Conservation (phyloP, 768 basidiomycete species). For the Psilocybe cubensis region DNA sequence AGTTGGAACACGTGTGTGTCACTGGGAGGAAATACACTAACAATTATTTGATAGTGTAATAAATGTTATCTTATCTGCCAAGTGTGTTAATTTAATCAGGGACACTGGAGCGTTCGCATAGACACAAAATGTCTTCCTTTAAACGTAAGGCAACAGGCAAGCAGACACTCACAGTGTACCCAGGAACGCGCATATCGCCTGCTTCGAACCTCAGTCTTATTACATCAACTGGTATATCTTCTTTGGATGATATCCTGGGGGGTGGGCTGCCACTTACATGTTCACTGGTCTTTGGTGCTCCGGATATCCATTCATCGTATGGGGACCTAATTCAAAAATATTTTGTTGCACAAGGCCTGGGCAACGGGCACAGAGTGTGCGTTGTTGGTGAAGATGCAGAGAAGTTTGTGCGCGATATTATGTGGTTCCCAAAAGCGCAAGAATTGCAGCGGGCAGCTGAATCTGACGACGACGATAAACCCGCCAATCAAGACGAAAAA, state of each 20-base stretch:
- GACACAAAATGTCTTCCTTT: constrained; percentile 74
- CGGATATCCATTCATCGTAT: constrained; percentile 87
- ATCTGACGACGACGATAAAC: constrained; percentile 40
- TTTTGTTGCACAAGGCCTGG: constrained; percentile 87
- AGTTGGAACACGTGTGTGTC: neutral
- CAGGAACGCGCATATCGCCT: constrained; percentile 63
- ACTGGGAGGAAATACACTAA: neutral
- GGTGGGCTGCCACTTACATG: constrained; percentile 88
- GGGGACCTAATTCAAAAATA: constrained; percentile 86
- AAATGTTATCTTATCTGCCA: constrained; percentile 14
- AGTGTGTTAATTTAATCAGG: neutral
- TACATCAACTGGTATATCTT: constrained; percentile 88
- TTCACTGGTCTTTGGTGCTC: constrained; percentile 72
- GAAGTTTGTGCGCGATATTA: constrained; percentile 67
- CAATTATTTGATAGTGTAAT: constrained; percentile 3
- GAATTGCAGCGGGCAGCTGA: constrained; percentile 16
- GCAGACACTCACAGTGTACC: constrained; percentile 34
- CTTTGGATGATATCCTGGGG: constrained; percentile 93
- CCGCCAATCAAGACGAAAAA: constrained; percentile 46
- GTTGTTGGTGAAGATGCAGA: constrained; percentile 64
- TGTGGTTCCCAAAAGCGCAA: constrained; percentile 70
- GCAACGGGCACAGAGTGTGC: constrained; percentile 66
- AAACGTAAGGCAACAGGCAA: constrained; percentile 62
- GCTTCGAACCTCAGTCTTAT: constrained; percentile 57
- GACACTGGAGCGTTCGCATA: neutral